Evolutionary conservation across 345 rosid species (phyloP).

Genomic region (Rhodamnia rubescens): DNA sequence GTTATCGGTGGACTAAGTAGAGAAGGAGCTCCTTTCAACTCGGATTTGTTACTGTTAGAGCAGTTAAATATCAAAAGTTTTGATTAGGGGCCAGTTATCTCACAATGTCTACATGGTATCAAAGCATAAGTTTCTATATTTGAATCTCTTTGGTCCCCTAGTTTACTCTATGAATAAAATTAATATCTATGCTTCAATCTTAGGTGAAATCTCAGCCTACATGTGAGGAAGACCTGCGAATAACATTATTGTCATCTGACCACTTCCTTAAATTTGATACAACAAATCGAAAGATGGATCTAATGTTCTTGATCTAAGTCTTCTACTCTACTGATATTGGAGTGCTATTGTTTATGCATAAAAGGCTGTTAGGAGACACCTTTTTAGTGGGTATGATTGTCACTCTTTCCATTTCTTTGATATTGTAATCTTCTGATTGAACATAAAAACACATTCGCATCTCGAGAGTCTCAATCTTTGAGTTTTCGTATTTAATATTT

Average conservation of each 20-base stretch:
- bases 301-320: neutral
- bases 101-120: neutral
- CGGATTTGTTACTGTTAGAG: neutral
- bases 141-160: neutral
- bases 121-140: neutral
- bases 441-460: neutral
- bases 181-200: neutral
- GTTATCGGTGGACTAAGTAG: neutral
- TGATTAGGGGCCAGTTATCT: neutral
- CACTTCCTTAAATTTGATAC: neutral
- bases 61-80: neutral
- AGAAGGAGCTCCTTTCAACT: neutral
- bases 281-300: neutral
- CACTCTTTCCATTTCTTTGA: neutral
- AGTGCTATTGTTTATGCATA: neutral
- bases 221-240: neutral
- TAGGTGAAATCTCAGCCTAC: neutral
- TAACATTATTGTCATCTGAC: neutral
- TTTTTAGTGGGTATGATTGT: neutral
- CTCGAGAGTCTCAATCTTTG: neutral
- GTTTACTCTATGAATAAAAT: neutral
- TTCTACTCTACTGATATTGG: neutral
- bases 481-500: neutral
- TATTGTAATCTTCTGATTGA: neutral
- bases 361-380: neutral